phyloP scores from a whole-genome alignment of 2,329 filamentous ascomycete species.

The Alternaria sp. region DNA sequence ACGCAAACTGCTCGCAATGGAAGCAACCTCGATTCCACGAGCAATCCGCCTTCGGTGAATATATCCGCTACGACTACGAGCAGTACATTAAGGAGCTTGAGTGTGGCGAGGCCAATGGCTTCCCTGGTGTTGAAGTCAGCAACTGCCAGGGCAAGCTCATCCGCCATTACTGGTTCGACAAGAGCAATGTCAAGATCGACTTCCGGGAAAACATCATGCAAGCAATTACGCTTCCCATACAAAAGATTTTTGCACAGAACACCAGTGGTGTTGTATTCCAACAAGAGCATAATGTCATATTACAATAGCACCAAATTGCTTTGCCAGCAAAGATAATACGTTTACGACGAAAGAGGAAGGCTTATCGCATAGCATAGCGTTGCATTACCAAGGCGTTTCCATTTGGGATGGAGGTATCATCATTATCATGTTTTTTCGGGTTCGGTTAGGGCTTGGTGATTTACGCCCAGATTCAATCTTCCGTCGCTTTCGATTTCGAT shows the following conservation, averaged over 20 bases:
- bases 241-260: conserved; percentile 47
- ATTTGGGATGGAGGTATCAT: conserved; percentile 7
- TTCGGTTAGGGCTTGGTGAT: conserved; percentile 3
- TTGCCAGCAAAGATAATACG: background rate
- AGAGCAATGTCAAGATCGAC: conserved; percentile 44
- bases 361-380: conserved; percentile 32
- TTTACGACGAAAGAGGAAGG: conserved; percentile 9
- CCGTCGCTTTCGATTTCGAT: conserved; percentile 19
- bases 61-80: conserved; percentile 52
- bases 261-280: conserved; percentile 36
- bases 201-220: conserved; percentile 51
- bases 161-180: conserved; percentile 52
- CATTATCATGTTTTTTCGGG: conserved; percentile 8
- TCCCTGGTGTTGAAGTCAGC: conserved; percentile 46
- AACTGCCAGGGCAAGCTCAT: conserved; percentile 50
- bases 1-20: conserved; percentile 50
- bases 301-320: conserved; percentile 1
- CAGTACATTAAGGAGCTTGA: conserved; percentile 50
- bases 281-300: conserved; percentile 43
- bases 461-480: conserved; percentile 4
- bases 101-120: conserved; percentile 52
- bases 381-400: conserved; percentile 35
- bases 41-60: conserved; percentile 52
- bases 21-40: conserved; percentile 51
- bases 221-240: conserved; percentile 47